Conservation (phyloP, 1,284 basidiomycete species). For the Pyrrhoderma lamaoense region DNA sequence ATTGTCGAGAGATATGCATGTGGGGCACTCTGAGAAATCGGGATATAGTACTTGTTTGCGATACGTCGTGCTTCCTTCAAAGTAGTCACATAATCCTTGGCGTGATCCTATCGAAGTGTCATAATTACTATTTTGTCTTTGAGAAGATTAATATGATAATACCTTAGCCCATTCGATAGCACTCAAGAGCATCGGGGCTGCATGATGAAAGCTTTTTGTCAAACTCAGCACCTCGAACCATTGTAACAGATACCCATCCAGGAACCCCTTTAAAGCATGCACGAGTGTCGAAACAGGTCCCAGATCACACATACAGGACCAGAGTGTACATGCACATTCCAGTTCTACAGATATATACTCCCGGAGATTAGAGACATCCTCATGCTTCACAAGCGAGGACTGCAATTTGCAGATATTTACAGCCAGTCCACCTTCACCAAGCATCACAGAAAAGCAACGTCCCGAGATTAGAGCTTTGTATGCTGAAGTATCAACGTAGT, state of each 20-base stretch:
- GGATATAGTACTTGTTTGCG: slow-evolving; percentile 14
- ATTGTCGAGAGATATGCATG: slow-evolving; percentile 24
- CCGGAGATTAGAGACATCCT: background rate
- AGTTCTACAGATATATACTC: background rate
- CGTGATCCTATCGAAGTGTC: background rate
- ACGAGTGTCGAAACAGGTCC: too few relatives aligned
- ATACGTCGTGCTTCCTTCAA: slow-evolving; percentile 6
- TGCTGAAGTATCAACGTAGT: background rate
- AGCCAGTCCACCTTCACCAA: background rate
- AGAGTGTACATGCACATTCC: slow-evolving; percentile 2
- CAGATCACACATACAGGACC: background rate
- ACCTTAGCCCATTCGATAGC: background rate
- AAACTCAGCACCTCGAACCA: slow-evolving; percentile 4
- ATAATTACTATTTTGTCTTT: background rate
- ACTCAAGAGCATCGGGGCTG: background rate
- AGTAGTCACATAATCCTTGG: background rate
- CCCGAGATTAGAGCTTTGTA: background rate
- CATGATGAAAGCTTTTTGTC: background rate
- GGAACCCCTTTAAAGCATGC: background rate
- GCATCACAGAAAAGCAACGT: background rate
- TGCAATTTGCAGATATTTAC: slow-evolving; percentile 5
- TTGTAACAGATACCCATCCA: background rate
- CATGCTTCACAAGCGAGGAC: background rate
- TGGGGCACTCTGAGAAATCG: slow-evolving; percentile 19
- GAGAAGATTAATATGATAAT: background rate